Evolutionary conservation across 2,329 filamentous ascomycete species (phyloP).

Genomic region (Canariomyces notabilis): DNA sequence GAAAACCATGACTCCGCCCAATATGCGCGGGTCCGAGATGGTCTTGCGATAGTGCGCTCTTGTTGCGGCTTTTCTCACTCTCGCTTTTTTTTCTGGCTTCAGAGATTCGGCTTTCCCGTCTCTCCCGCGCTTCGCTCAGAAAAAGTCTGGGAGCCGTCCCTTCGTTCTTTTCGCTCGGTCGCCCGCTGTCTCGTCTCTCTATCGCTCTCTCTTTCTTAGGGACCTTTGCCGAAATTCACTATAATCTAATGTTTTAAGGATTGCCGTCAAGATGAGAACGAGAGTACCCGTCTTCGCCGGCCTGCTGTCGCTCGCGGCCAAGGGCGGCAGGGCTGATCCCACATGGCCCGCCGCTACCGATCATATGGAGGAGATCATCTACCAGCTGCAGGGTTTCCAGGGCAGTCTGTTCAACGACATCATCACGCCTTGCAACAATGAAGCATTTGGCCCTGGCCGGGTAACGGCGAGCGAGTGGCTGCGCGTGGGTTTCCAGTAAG

Average conservation of each 20-base stretch:
- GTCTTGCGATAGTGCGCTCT: not conserved
- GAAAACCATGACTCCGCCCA: constrained; percentile 7
- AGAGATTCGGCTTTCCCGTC: not conserved
- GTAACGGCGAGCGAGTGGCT: constrained; percentile 59
- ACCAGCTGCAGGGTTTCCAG: constrained; percentile 50
- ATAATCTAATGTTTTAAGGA: constrained; percentile 10
- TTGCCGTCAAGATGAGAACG: constrained; percentile 28
- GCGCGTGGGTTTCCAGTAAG: constrained; percentile 57
- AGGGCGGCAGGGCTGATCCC: constrained; percentile 39
- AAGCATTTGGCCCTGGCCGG: constrained; percentile 49
- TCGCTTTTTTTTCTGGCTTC: constrained; percentile 5
- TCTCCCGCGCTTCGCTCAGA: no score
- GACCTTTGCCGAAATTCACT: not conserved
- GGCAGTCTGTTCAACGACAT: constrained; percentile 51
- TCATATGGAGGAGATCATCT: constrained; percentile 61
- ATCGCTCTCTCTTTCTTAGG: not conserved
- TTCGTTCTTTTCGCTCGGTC: constrained; percentile 4
- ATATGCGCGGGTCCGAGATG: not conserved
- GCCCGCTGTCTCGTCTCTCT: no score
- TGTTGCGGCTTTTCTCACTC: constrained; percentile 1
- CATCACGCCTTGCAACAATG: constrained; percentile 52
- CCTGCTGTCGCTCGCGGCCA: constrained; percentile 34
- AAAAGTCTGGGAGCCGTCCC: not conserved
- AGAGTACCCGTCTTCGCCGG: constrained; percentile 28
- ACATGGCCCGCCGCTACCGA: constrained; percentile 58